phyloP scores from a whole-genome alignment of 257 asterid species.

The Nicotiana obtusifolia region DNA sequence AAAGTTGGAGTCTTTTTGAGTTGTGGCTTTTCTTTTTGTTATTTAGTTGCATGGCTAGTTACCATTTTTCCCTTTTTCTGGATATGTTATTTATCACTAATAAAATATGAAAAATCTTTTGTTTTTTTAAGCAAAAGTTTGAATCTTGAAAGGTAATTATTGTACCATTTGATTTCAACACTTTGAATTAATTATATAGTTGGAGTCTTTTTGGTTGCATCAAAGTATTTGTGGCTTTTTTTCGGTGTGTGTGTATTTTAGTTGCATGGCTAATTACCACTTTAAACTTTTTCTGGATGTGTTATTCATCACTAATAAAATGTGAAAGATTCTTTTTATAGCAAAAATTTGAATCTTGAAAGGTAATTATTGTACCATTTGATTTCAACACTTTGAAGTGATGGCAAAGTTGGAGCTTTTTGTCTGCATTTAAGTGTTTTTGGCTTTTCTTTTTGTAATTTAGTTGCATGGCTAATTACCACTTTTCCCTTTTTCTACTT shows the following conservation, averaged over 20 bases:
- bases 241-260: slow-evolving; percentile 24
- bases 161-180: neutral
- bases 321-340: neutral
- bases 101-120: neutral
- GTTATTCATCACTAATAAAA: neutral
- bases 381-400: neutral
- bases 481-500: slow-evolving; percentile 5
- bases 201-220: slow-evolving; percentile 33
- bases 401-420: slow-evolving; percentile 34
- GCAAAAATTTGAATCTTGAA: slow-evolving; percentile 1
- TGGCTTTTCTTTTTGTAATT: slow-evolving; percentile 33
- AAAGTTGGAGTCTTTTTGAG: slow-evolving; percentile 36
- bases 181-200: slow-evolving; percentile 24
- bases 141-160: neutral
- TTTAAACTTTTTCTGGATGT: neutral
- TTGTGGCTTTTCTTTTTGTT: slow-evolving; percentile 30
- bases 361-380: neutral
- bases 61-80: slow-evolving; percentile 3
- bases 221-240: slow-evolving; percentile 28
- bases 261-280: slow-evolving; percentile 18
- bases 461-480: slow-evolving; percentile 22
- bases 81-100: neutral
- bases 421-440: slow-evolving; percentile 26
- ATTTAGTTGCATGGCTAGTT: slow-evolving; percentile 25
- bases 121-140: neutral